These are phyloP conservation scores for Hortaea sp. DNA, from an alignment of 2,329 filamentous ascomycete species.

Conservation along the genomic window DNA sequence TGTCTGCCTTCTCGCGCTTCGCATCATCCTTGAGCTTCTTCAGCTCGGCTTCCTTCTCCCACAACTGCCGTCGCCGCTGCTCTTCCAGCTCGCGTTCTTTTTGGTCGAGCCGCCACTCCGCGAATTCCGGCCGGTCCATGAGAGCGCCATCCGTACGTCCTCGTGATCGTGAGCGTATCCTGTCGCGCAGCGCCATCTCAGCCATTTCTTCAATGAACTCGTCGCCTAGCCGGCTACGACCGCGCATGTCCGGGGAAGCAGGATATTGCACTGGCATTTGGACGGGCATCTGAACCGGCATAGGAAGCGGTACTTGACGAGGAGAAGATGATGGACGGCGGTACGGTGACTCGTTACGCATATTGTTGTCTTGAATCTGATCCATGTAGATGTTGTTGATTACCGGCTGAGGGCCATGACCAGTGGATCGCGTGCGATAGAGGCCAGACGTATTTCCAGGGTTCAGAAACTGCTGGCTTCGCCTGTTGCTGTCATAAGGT, in stretches of 20 bases:
- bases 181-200: constrained; percentile 19
- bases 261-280: not conserved
- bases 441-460: constrained; percentile 20
- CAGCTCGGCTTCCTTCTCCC: constrained; percentile 29
- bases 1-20: constrained; percentile 22
- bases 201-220: constrained; percentile 22
- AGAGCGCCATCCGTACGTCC: constrained; percentile 19
- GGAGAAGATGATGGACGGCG: constrained; percentile 21
- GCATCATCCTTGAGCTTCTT: constrained; percentile 19
- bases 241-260: constrained; percentile 11
- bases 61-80: constrained; percentile 23
- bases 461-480: constrained; percentile 14
- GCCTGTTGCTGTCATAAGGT: constrained; percentile 9
- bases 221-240: constrained; percentile 12
- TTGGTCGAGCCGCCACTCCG: constrained; percentile 23
- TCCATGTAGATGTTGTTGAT: constrained; percentile 37
- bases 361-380: constrained; percentile 22
- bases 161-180: constrained; percentile 25
- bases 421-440: constrained; percentile 36
- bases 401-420: constrained; percentile 33
- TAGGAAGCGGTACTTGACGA: constrained; percentile 3
- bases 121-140: constrained; percentile 13
- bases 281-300: not conserved
- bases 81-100: constrained; percentile 26
- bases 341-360: constrained; percentile 13